A percentile compares a stretch with the other conserved stretches of the same genome.
These are phyloP conservation scores for Ustilago nuda DNA, from an alignment of 1,284 basidiomycete species.

Conservation along the genomic window DNA sequence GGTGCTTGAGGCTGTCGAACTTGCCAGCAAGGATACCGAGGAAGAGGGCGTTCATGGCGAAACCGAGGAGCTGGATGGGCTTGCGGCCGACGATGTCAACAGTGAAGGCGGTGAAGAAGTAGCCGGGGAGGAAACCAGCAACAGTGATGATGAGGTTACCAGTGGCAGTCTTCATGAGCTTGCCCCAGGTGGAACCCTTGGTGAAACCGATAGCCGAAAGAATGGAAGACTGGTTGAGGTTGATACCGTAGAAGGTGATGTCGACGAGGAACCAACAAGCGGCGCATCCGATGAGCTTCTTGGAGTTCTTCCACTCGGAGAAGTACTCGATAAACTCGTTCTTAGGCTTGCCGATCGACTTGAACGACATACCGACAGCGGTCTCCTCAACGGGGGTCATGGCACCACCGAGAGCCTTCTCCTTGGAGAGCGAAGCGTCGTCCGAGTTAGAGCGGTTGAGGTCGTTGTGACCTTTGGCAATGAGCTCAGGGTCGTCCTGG, in stretches of 20 bases:
- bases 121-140: conserved; percentile 67
- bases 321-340: conserved; percentile 58
- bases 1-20: conserved; percentile 57
- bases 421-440: conserved; percentile 50
- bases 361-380: conserved; percentile 60
- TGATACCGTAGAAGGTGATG: conserved; percentile 82
- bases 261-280: conserved; percentile 72
- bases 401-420: conserved; percentile 47
- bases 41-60: conserved; percentile 66
- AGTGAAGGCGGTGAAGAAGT: conserved; percentile 64
- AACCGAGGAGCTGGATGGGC: conserved; percentile 68
- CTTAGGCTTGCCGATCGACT: conserved; percentile 55
- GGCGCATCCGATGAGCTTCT: conserved; percentile 60
- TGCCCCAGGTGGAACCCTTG: conserved; percentile 66
- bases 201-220: conserved; percentile 77
- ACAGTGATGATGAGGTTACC: conserved; percentile 68
- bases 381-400: conserved; percentile 50
- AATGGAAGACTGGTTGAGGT: conserved; percentile 80
- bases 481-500: conserved; percentile 82
- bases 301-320: conserved; percentile 61
- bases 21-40: conserved; percentile 68
- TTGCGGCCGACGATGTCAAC: conserved; percentile 66
- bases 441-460: conserved; percentile 68
- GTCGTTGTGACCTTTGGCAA: conserved; percentile 73
- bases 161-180: conserved; percentile 74